A percentile compares a stretch with the other conserved stretches of the same genome.
Evolutionary conservation across 768 basidiomycete species (phyloP).

Genomic region (Trametes meyenii): DNA sequence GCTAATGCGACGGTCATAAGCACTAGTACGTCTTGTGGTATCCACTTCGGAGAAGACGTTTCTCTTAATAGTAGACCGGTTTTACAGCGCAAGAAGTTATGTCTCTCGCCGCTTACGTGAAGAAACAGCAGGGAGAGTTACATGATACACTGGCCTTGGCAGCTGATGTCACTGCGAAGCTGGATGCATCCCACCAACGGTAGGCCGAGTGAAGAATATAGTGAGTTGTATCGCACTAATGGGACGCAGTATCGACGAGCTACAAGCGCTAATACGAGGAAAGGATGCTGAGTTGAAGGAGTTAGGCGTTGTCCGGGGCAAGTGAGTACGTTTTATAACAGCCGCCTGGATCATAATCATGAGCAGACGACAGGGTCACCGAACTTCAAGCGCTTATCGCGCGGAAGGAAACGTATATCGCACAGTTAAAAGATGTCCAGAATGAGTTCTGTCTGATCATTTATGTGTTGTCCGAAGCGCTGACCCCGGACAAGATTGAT

Average conservation of each 20-base stretch:
- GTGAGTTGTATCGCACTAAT: not conserved
- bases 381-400: conserved; percentile 3
- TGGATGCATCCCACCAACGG: conserved; percentile 18
- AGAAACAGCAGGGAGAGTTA: conserved; percentile 25
- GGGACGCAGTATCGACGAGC: conserved; percentile 17
- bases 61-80: not conserved
- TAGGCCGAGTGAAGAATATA: not conserved
- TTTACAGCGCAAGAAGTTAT: conserved; percentile 20
- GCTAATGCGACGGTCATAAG: not conserved
- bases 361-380: not conserved
- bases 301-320: conserved; percentile 3
- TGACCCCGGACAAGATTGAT: not conserved
- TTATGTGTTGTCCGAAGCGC: not conserved
- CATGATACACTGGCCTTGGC: conserved; percentile 21
- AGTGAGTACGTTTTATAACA: conserved; percentile 11
- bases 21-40: not conserved
- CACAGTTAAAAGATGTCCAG: conserved; percentile 7
- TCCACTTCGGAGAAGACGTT: no score
- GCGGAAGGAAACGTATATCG: conserved; percentile 7
- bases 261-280: conserved; percentile 7
- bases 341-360: not conserved
- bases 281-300: conserved; percentile 11
- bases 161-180: conserved; percentile 26
- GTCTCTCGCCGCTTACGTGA: conserved; percentile 16
- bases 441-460: conserved; percentile 14